Base-by-base conservation (phyloP, 2,329 filamentous ascomycete species). In the Rhytidhysteron rufulum region DNA sequence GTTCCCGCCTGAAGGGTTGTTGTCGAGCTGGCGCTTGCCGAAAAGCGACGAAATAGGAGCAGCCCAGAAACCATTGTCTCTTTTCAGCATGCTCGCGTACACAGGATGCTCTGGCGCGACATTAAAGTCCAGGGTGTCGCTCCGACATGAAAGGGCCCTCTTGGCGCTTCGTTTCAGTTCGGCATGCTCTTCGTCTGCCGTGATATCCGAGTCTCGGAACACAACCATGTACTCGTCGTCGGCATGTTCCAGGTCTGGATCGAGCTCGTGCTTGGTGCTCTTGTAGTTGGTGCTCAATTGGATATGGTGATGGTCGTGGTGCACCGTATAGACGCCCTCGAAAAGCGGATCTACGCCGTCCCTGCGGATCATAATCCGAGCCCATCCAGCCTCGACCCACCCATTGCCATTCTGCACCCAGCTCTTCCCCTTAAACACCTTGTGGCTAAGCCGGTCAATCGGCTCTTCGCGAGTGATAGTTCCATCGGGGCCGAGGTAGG, bases 201-300 rank as follows among this genome's bases (percentile, higher is more conserved):
- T 51, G 57, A 96, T 80, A 63, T 98, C 93, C 20, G 89, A 95
- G 60, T 97, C 90, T 49, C 90, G 80, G 77, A 88, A 97, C 1
- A 96, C 77, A 25, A 96, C 75, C 90, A 98, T 93, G 58, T 80
- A 85, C 45, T 95, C 86, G 22, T 82, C 77, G 4, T 70, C 73
- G 33, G 70, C 66, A 21, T 73, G 60, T 22, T 77, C 68, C 6
- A 87, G 62, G 19, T 77, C 70, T 2, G 89, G 87, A 61, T 98
- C 93, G 32, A 82, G 70, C 17, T 70, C 63, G 45, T 88, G 80
- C 57, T 79, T 84, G 33, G 87, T 89, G 49, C 79, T 75, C 59
- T 79, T 74, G 59, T 93, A 98, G 46, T 82, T 84, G 20, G 77
- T 77, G 47, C 78, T 79, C 20, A 88, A 80, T 58, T 94, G 85